Conservation (phyloP, 257 asterid genomes). For the Lycium ferocissimum region DNA sequence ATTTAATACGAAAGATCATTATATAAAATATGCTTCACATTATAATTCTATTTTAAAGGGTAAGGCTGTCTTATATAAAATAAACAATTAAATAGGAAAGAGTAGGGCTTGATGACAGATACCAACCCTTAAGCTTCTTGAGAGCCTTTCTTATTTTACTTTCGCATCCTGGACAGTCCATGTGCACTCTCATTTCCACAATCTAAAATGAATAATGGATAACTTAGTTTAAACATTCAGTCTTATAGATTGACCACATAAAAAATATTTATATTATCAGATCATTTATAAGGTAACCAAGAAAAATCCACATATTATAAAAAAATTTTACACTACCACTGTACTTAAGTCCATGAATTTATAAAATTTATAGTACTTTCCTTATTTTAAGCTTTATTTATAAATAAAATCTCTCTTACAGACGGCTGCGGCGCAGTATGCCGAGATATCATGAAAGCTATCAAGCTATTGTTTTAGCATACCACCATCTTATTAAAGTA, state of each 20-base stretch:
- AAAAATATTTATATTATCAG: not conserved
- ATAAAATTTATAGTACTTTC: not conserved
- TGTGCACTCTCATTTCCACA: constrained; percentile 82
- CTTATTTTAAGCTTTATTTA: not conserved
- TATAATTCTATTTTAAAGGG: not conserved
- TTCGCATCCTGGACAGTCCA: constrained; percentile 89
- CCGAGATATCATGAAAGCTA: not conserved
- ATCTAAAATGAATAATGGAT: constrained; percentile 48
- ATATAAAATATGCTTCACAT: not conserved
- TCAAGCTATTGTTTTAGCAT: not conserved
- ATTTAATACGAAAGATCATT: not conserved
- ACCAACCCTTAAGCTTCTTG: constrained; percentile 56
- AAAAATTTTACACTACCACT: not conserved
- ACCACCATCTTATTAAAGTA: not conserved
- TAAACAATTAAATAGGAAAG: not conserved
- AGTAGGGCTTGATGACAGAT: constrained; percentile 27
- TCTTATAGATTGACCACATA: not conserved
- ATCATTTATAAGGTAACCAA: not conserved
- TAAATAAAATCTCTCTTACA: not conserved
- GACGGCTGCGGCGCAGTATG: not conserved
- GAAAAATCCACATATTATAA: not conserved
- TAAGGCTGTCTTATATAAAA: not conserved
- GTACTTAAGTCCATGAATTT: not conserved
- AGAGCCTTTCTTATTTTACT: constrained; percentile 65
- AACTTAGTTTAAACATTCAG: not conserved